Evolutionary conservation across 2,329 filamentous ascomycete species (phyloP).

Genomic region (Cercospora nicotianae): DNA sequence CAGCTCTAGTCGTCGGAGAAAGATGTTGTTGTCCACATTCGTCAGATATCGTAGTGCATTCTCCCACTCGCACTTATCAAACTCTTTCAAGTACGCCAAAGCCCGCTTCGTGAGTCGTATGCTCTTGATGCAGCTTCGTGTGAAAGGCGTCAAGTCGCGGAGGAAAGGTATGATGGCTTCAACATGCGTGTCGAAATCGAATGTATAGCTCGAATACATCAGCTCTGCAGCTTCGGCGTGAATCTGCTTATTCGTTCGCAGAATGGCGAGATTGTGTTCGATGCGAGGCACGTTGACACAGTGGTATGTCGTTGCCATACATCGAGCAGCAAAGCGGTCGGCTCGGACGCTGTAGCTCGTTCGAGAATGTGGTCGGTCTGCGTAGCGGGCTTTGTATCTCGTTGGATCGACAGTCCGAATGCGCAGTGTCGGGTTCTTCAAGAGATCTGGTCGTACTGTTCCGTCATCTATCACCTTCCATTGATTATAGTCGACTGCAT

Average conservation of each 20-base stretch:
- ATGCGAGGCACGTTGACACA: slow-evolving; percentile 42
- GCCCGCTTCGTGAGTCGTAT: slow-evolving; percentile 59
- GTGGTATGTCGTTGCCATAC: slow-evolving; percentile 57
- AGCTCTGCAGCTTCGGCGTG: slow-evolving; percentile 58
- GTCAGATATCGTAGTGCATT: slow-evolving; percentile 54
- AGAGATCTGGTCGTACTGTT: background rate
- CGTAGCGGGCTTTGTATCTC: slow-evolving; percentile 31
- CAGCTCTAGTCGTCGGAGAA: slow-evolving; percentile 47
- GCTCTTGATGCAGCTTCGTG: slow-evolving; percentile 50
- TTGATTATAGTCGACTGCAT: slow-evolving; percentile 46
- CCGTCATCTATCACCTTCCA: slow-evolving; percentile 23
- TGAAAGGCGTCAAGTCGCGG: slow-evolving; percentile 54
- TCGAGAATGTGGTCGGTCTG: slow-evolving; percentile 32
- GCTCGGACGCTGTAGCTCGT: slow-evolving; percentile 43
- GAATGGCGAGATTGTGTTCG: slow-evolving; percentile 37
- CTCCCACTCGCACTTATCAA: slow-evolving; percentile 58
- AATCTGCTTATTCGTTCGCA: slow-evolving; percentile 44
- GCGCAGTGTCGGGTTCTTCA: slow-evolving; percentile 39
- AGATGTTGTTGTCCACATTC: slow-evolving; percentile 29
- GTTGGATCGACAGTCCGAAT: slow-evolving; percentile 48
- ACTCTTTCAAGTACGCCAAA: slow-evolving; percentile 55
- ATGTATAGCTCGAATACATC: slow-evolving; percentile 58
- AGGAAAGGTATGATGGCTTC: slow-evolving; percentile 63
- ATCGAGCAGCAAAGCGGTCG: slow-evolving; percentile 46
- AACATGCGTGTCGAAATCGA: slow-evolving; percentile 61